Evolutionary conservation across 345 rosid genomes (phyloP), one percentile per base, ranked within the genome.

Genomic region (Pistacia integerrima): DNA sequence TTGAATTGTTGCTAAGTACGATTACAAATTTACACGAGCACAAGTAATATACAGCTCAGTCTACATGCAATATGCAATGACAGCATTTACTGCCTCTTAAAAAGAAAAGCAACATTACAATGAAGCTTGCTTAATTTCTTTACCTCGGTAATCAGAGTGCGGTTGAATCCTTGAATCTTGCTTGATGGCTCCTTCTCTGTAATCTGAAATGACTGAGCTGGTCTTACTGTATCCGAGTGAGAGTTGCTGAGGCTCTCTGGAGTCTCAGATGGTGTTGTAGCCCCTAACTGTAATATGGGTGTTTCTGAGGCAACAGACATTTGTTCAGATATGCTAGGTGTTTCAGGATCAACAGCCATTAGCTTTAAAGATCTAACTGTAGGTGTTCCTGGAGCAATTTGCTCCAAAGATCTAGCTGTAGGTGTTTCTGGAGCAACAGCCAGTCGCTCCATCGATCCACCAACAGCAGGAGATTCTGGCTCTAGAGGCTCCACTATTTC

Each of bases 281-380:
- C 77, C 61, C 74, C 72, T 58, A 87, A 79, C 30, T 62, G 76
- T 74, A 41, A 84, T 75, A 82, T 77, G 0, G 97, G 99, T 33
- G 96, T 93, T 69, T 86, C 90, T 35, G 96, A 93, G 70, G 95
- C 94, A 67, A 92, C 83, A 77, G 82, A 69, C 17, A 36, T 70
- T 58, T 66, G 78, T 74, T 81, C 85, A 35, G 74, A 30, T 48
- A 69, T 76, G 70, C 54, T 54, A 14, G 57, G 57, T 54, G 57
- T 4, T 14, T 54, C 57, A 13, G 64, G 64, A 60, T 30, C 59
- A 41, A 44, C 20, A 11, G 41, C 72, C 10, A 28, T 68, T 62
- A 35, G 77, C 76, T 81, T 83, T 44, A 17, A 52, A 52, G 57
- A 52, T 52, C 5, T 14, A 52, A 5, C 57, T 74, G 79, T 76